Conservation (phyloP, 2,329 filamentous ascomycete species). For the Trichophyton benhamiae region DNA sequence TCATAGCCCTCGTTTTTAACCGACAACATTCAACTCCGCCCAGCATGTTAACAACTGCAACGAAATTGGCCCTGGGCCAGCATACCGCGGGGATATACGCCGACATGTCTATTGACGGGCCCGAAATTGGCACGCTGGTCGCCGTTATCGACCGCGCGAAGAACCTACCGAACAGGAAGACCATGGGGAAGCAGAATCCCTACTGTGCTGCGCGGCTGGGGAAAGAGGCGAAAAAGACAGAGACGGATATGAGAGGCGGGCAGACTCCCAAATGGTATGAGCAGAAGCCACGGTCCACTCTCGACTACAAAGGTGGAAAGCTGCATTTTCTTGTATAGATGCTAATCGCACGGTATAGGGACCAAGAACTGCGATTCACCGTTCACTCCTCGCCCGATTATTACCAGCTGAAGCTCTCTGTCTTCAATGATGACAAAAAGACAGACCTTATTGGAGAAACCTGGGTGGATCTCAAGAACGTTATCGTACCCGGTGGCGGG, state of each 20-base stretch:
- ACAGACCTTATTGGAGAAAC: conserved; percentile 93
- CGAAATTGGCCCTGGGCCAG: conserved; percentile 10
- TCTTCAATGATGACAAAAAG: conserved; percentile 98
- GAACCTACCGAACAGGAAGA: conserved; percentile 92
- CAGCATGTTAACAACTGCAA: conserved; percentile 9
- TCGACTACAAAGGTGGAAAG: neutral
- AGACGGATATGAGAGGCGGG: conserved; percentile 82
- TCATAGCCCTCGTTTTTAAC: neutral
- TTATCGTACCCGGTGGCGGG: conserved; percentile 78
- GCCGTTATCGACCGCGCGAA: conserved; percentile 87
- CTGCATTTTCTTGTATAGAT: neutral
- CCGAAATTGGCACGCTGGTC: conserved; percentile 84
- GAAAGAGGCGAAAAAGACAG: conserved; percentile 95
- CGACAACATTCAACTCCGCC: neutral
- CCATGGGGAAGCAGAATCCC: conserved; percentile 96
- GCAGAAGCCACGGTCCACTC: neutral
- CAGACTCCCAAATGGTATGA: conserved; percentile 89
- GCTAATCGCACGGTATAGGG: conserved; percentile 46
- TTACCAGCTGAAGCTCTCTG: conserved; percentile 83
- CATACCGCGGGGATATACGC: conserved; percentile 91
- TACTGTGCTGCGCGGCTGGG: conserved; percentile 89
- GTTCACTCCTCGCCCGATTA: conserved; percentile 97
- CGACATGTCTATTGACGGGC: conserved; percentile 86
- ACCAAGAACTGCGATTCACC: conserved; percentile 89
- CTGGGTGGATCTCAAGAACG: conserved; percentile 70